Evolutionary conservation across 257 asterid genomes (phyloP).

Genomic region (Fraxinus quadrangulata): DNA sequence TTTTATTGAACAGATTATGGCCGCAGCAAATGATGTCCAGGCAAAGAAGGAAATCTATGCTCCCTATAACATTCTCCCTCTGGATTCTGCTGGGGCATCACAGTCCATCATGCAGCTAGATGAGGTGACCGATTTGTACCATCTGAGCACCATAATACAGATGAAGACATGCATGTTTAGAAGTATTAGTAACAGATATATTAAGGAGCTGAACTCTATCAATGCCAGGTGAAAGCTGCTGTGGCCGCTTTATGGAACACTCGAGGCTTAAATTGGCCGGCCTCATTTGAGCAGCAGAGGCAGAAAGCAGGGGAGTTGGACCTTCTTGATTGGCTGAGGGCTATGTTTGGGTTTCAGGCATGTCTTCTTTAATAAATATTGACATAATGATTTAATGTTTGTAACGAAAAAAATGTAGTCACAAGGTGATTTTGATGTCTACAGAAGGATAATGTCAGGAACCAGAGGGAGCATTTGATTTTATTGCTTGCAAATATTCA

Average conservation of each 20-base stretch:
- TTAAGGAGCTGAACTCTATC: constrained; percentile 16
- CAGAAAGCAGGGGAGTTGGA: constrained; percentile 86
- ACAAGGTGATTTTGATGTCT: constrained; percentile 29
- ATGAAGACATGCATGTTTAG: background rate
- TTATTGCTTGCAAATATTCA: constrained; percentile 88
- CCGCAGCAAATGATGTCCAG: constrained; percentile 80
- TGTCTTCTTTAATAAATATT: constrained; percentile 20
- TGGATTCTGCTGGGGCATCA: constrained; percentile 76
- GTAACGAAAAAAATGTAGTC: background rate
- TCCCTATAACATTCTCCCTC: constrained; percentile 75
- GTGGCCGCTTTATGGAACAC: constrained; percentile 72
- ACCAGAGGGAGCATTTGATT: constrained; percentile 91
- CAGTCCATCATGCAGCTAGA: constrained; percentile 98
- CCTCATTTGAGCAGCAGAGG: constrained; percentile 75
- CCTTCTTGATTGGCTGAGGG: constrained; percentile 97
- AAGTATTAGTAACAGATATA: background rate
- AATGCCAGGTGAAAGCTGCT: constrained; percentile 82
- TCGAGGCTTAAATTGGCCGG: constrained; percentile 77
- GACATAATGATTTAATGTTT: too few relatives aligned
- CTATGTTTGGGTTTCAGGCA: constrained; percentile 99
- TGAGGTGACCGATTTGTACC: constrained; percentile 59
- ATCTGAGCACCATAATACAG: constrained; percentile 3
- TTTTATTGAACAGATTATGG: constrained; percentile 56
- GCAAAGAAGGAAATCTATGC: constrained; percentile 74
- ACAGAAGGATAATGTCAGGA: constrained; percentile 95